Percentiles rank a stretch among this genome's conserved stretches.
phyloP scores from a whole-genome alignment of 2,329 filamentous ascomycete genomes.

The Trichophyton benhamiae region DNA sequence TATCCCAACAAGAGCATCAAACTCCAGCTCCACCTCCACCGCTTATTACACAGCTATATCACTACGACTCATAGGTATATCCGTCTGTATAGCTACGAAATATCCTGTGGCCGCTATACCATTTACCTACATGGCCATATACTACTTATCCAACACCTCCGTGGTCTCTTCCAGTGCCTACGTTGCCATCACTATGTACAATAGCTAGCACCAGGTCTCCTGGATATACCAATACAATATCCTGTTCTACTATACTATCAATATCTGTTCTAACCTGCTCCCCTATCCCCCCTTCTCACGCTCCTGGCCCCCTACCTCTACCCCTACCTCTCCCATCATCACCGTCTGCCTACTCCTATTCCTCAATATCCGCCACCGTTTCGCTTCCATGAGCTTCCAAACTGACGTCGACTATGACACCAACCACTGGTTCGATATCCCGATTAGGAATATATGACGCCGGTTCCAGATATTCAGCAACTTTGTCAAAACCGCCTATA shows the following conservation, averaged over 20 bases:
- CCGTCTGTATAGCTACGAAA: no score
- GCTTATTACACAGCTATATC: no score
- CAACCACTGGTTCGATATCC: background rate
- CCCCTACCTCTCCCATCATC: background rate
- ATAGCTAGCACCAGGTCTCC: background rate
- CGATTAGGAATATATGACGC: background rate
- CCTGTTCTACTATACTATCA: background rate
- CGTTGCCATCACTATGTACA: no score
- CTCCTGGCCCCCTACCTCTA: background rate
- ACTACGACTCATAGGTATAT: no score
- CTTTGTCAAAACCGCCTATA: background rate
- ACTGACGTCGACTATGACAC: background rate
- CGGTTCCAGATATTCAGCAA: background rate
- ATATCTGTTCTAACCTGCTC: background rate
- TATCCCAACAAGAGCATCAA: no score
- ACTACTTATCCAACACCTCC: background rate
- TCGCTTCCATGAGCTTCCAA: background rate
- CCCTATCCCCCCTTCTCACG: no score
- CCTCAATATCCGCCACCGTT: background rate
- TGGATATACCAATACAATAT: background rate
- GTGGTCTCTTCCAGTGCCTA: no score
- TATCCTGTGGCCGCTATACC: no score
- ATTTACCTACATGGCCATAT: background rate
- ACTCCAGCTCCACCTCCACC: no score
- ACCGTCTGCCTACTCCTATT: background rate